Conservation (phyloP, 805 yeast genomes). For the Cyberlindnera lachancei region DNA sequence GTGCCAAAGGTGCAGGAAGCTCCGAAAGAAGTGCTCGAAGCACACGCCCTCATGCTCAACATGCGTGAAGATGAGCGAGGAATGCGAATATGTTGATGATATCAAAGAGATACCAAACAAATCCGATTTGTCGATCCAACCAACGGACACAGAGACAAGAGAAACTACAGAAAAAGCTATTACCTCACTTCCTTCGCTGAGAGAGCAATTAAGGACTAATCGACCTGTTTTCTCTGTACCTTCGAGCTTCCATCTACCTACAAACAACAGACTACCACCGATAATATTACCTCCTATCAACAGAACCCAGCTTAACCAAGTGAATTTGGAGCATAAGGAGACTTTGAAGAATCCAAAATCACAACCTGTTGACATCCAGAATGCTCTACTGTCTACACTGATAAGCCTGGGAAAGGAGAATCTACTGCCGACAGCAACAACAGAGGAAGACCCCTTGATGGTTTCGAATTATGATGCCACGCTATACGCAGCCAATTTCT, state of each 20-base stretch:
- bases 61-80: conserved; percentile 36
- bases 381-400: conserved; percentile 17
- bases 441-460: conserved; percentile 10
- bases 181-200: conserved; percentile 8
- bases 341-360: background rate
- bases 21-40: conserved; percentile 44
- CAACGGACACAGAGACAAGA: too few relatives aligned
- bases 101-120: too few relatives aligned
- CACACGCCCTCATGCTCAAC: conserved; percentile 42
- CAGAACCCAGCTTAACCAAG: conserved; percentile 3
- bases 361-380: conserved; percentile 13
- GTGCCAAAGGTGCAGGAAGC: conserved; percentile 22
- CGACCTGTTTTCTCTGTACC: too few relatives aligned
- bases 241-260: too few relatives aligned
- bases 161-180: too few relatives aligned
- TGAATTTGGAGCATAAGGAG: conserved; percentile 3
- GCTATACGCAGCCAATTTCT: conserved; percentile 13
- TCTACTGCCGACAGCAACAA: conserved; percentile 2
- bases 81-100: conserved; percentile 18
- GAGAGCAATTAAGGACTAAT: conserved; percentile 3
- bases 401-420: conserved; percentile 16
- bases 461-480: conserved; percentile 12
- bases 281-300: conserved; percentile 12
- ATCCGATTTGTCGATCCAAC: too few relatives aligned
- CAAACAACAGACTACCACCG: conserved; percentile 3